Evolutionary conservation across 2,329 filamentous ascomycete species (phyloP).

Genomic region (Monosporascus sp.): DNA sequence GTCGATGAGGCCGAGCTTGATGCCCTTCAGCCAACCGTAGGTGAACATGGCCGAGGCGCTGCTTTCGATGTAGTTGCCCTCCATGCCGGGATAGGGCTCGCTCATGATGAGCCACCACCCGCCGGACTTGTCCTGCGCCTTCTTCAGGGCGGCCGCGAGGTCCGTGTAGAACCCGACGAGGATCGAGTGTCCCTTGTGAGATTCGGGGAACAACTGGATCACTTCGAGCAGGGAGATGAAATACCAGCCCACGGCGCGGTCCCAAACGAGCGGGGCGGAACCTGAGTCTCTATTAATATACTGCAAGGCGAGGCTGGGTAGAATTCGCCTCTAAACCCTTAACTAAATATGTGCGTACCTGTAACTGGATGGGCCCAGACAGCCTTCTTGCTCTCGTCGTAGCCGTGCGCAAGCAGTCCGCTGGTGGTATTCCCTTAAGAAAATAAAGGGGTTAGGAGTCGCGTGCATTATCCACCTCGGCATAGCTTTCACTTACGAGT

Average conservation of each 20-base stretch:
- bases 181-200: constrained; percentile 30
- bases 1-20: constrained; percentile 31
- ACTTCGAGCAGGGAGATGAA: constrained; percentile 43
- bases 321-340: background rate
- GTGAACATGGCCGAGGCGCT: constrained; percentile 56
- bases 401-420: constrained; percentile 45
- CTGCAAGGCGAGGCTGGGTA: background rate
- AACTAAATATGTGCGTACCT: constrained; percentile 22
- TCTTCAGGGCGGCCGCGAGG: constrained; percentile 36
- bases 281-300: constrained; percentile 38
- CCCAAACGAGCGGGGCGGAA: constrained; percentile 47
- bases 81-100: constrained; percentile 37
- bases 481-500: constrained; percentile 19
- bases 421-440: constrained; percentile 24
- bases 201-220: constrained; percentile 36
- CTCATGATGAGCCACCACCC: constrained; percentile 58
- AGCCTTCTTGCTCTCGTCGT: constrained; percentile 41
- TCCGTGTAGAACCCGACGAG: constrained; percentile 36
- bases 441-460: background rate
- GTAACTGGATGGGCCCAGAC: constrained; percentile 43
- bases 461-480: background rate
- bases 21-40: constrained; percentile 46
- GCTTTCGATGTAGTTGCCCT: constrained; percentile 57
- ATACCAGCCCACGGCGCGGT: constrained; percentile 45
- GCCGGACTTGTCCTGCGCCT: constrained; percentile 37